Conservation (phyloP, 2,329 filamentous ascomycete species). For the Acrocalymma vagum region DNA sequence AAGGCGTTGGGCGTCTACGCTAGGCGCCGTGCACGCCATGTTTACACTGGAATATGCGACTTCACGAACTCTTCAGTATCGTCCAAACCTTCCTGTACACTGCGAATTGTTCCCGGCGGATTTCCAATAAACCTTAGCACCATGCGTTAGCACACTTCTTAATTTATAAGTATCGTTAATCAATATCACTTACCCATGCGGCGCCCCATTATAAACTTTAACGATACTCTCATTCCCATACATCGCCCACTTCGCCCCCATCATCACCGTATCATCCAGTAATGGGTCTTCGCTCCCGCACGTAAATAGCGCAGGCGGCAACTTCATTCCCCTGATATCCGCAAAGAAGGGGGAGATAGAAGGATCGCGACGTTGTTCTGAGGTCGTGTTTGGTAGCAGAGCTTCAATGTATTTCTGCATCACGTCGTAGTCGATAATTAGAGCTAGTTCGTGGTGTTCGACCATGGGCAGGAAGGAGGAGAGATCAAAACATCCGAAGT, state of each 20-base stretch:
- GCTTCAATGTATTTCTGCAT: conserved; percentile 58
- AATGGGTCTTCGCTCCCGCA: conserved; percentile 64
- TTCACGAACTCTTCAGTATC: conserved; percentile 52
- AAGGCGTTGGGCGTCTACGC: too few relatives aligned
- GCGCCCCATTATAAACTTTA: conserved; percentile 63
- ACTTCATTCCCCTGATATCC: conserved; percentile 45
- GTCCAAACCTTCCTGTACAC: conserved; percentile 48
- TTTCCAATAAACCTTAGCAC: conserved; percentile 53
- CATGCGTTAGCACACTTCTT: too few relatives aligned
- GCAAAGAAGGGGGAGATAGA: conserved; percentile 61
- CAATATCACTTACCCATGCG: conserved; percentile 53
- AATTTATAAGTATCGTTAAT: neutral
- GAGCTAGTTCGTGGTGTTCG: conserved; percentile 45
- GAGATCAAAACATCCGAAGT: conserved; percentile 63
- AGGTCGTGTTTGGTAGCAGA: conserved; percentile 53
- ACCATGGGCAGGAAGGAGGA: conserved; percentile 52
- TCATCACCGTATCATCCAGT: conserved; percentile 61
- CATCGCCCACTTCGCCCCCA: conserved; percentile 64
- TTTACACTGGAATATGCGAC: conserved; percentile 28
- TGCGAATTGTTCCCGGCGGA: conserved; percentile 44
- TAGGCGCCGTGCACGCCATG: neutral
- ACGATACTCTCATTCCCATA: conserved; percentile 59
- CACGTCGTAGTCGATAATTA: conserved; percentile 57
- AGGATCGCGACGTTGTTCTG: conserved; percentile 53
- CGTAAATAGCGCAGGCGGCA: conserved; percentile 64